Conservation (phyloP, 495 filamentous ascomycete species). For the Penicillium canariense region DNA sequence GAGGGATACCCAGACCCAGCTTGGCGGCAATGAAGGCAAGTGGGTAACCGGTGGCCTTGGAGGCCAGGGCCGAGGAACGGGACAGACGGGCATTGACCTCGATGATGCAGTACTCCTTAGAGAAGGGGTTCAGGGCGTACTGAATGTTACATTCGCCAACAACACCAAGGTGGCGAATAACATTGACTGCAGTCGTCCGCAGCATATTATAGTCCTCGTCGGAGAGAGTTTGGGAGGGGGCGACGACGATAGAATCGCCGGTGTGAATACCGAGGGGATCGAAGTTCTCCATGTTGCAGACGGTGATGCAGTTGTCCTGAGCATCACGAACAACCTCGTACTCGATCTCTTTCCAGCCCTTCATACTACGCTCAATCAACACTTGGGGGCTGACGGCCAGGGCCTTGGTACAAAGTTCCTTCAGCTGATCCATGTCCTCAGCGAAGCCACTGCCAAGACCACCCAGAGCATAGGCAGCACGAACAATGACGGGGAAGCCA, state of each 20-base stretch:
- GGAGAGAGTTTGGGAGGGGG: slow-evolving; percentile 92
- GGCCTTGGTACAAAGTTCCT: slow-evolving; percentile 91
- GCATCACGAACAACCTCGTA: slow-evolving; percentile 98
- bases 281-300: slow-evolving; percentile 99
- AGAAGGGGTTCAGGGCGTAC: slow-evolving; percentile 96
- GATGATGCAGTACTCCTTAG: slow-evolving; percentile 96
- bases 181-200: slow-evolving; percentile 96
- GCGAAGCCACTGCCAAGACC: slow-evolving; percentile 96
- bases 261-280: slow-evolving; percentile 98
- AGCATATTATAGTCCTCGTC: slow-evolving; percentile 99
- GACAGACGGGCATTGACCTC: slow-evolving; percentile 98
- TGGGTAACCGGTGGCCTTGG: slow-evolving; percentile 96
- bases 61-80: slow-evolving; percentile 91
- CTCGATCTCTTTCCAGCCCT: slow-evolving; percentile 99
- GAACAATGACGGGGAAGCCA: slow-evolving; percentile 93
- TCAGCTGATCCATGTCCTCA: slow-evolving; percentile 79
- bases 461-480: slow-evolving; percentile 93
- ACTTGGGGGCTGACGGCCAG: slow-evolving; percentile 95
- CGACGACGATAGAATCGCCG: slow-evolving; percentile 97
- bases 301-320: slow-evolving; percentile 97
- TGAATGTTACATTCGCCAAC: slow-evolving; percentile 99
- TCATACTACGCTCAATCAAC: slow-evolving; percentile 96
- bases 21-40: slow-evolving; percentile 96
- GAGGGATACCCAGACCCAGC: slow-evolving; percentile 86
- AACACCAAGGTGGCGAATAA: slow-evolving; percentile 94